Evolutionary conservation across 1,139 yeast genomes (phyloP).

Genomic region (Suhomyces panamericanus): DNA sequence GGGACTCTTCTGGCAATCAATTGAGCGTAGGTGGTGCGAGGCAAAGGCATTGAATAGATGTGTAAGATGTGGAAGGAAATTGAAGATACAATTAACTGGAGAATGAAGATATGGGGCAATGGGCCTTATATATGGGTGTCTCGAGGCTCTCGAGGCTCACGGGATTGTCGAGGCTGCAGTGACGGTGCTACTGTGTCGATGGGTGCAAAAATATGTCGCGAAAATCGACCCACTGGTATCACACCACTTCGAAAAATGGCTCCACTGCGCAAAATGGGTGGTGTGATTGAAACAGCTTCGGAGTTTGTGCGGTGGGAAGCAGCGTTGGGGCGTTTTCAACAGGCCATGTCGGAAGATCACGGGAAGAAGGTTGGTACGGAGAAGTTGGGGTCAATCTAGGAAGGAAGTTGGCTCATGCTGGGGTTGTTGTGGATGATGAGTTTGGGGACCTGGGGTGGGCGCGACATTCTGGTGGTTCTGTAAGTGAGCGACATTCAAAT

Average conservation of each 20-base stretch:
- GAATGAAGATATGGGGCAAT: background rate
- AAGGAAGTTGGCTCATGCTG: too few relatives aligned
- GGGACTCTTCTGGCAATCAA: slow-evolving; percentile 34
- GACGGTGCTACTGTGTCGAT: background rate
- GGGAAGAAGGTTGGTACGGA: background rate
- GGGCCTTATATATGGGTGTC: background rate
- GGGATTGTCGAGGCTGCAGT: background rate
- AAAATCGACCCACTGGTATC: slow-evolving; percentile 10
- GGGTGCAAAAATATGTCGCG: slow-evolving; percentile 10
- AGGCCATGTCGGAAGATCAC: background rate
- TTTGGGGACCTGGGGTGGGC: too few relatives aligned
- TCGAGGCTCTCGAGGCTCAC: background rate
- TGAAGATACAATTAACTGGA: slow-evolving; percentile 1
- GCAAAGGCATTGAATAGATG: slow-evolving; percentile 5
- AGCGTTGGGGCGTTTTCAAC: background rate
- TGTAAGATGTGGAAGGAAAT: background rate
- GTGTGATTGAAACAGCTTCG: background rate
- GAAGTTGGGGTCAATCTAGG: too few relatives aligned
- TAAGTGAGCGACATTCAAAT: too few relatives aligned
- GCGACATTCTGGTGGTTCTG: too few relatives aligned
- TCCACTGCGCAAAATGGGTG: slow-evolving; percentile 3
- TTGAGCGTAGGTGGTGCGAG: slow-evolving; percentile 6
- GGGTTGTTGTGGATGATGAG: too few relatives aligned
- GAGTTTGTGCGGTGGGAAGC: background rate
- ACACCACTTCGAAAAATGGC: slow-evolving; percentile 8